These are phyloP conservation scores for Trichosporon asahii DNA, from an alignment of 1,284 basidiomycete genomes.

Conservation along the genomic window DNA sequence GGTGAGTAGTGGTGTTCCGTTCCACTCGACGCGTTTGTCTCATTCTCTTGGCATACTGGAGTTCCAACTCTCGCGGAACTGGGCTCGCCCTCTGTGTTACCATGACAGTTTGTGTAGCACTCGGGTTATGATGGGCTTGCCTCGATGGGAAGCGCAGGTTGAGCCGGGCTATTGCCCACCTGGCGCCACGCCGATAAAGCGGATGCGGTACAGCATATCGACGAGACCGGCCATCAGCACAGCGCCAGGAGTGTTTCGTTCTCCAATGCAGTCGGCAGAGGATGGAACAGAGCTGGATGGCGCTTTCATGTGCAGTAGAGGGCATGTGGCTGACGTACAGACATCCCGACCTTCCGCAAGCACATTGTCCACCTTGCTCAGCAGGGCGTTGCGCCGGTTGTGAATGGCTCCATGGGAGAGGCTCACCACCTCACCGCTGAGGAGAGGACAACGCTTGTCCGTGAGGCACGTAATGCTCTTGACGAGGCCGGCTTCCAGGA, in stretches of 20 bases:
- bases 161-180: background rate
- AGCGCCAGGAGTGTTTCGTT: no score
- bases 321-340: slow-evolving; percentile 50
- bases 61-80: background rate
- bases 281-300: background rate
- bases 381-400: slow-evolving; percentile 70
- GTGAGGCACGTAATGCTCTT: slow-evolving; percentile 66
- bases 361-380: slow-evolving; percentile 68
- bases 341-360: slow-evolving; percentile 66
- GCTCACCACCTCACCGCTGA: slow-evolving; percentile 71
- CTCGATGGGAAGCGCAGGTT: background rate
- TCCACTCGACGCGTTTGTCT: background rate
- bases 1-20: slow-evolving; percentile 56
- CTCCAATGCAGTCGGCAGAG: no score
- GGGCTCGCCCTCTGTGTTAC: background rate
- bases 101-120: background rate
- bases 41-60: background rate
- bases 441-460: slow-evolving; percentile 69
- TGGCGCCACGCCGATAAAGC: background rate
- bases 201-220: background rate
- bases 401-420: slow-evolving; percentile 62
- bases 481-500: slow-evolving; percentile 62
- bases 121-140: background rate
- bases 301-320: no score
- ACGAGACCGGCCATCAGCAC: no score